phyloP scores from a whole-genome alignment of 2,329 filamentous ascomycete species.

The Talaromyces funiculosus region DNA sequence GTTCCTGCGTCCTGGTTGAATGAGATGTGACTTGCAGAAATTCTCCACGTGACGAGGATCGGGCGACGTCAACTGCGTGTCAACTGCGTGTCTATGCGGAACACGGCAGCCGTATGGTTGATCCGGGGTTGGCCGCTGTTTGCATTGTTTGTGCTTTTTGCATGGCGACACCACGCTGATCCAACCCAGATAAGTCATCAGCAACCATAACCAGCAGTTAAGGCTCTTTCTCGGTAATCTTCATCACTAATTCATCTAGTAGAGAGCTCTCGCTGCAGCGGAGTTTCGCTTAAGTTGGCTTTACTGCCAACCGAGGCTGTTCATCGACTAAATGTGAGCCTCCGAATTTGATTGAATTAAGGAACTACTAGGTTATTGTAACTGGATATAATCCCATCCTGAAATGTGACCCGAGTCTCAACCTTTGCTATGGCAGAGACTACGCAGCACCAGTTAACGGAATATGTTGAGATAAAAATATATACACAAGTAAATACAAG shows the following conservation, averaged over 20 bases:
- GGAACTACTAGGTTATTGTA: too few species aligned
- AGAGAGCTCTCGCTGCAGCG: too few species aligned
- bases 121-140: background rate
- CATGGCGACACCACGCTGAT: background rate
- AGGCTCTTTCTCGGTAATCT: too few species aligned
- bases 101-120: background rate
- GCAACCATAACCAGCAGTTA: background rate
- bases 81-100: background rate
- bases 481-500: background rate
- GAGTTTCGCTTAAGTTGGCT: too few species aligned
- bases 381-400: too few species aligned
- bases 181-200: background rate
- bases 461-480: background rate
- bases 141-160: background rate
- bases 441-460: too few species aligned
- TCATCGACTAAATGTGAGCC: too few species aligned
- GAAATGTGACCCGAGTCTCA: too few species aligned
- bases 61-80: background rate
- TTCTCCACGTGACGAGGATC: background rate
- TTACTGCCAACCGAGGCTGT: too few species aligned
- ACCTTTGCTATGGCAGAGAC: too few species aligned
- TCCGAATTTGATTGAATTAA: too few species aligned
- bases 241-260: too few species aligned
- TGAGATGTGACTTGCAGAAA: background rate
- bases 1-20: background rate